Conservation (phyloP, 2,329 filamentous ascomycete genomes). For the Ploettnerulaceae sp. region DNA sequence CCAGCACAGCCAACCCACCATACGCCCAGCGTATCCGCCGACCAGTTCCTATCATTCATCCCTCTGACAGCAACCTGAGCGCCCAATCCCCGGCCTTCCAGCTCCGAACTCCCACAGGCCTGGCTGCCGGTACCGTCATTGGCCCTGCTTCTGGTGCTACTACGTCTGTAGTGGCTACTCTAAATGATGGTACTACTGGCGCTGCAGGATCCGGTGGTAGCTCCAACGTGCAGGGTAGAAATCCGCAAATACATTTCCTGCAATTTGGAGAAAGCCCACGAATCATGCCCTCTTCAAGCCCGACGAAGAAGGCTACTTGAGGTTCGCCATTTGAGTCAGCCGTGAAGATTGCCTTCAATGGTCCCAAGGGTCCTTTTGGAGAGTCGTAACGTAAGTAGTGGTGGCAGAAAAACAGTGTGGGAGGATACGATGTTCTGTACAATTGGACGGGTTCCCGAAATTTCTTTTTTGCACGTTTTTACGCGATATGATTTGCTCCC, state of each 20-base stretch:
- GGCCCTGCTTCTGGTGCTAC: not conserved
- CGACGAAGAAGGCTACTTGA: constrained; percentile 1
- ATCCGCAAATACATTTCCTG: too few species aligned
- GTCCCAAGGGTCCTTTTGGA: not conserved
- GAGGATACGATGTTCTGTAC: too few species aligned
- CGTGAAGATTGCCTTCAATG: constrained; percentile 1
- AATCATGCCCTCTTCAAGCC: not conserved
- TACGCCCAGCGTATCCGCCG: not conserved
- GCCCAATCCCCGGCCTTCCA: not conserved
- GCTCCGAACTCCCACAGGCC: constrained; percentile 1
- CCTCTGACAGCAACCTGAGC: not conserved
- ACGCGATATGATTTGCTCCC: too few species aligned
- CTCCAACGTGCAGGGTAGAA: too few species aligned
- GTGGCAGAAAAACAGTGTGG: not conserved
- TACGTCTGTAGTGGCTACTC: not conserved
- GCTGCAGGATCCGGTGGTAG: too few species aligned
- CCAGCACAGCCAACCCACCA: not conserved
- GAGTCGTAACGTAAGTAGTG: not conserved
- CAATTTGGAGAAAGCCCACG: too few species aligned
- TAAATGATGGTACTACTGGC: not conserved
- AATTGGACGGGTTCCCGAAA: too few species aligned
- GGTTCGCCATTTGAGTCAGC: not conserved
- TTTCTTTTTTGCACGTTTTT: too few species aligned
- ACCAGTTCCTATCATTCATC: not conserved
- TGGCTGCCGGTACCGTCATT: not conserved